These are phyloP conservation scores for Camptophora hylomeconis DNA, from an alignment of 2,329 filamentous ascomycete genomes.

Conservation along the genomic window DNA sequence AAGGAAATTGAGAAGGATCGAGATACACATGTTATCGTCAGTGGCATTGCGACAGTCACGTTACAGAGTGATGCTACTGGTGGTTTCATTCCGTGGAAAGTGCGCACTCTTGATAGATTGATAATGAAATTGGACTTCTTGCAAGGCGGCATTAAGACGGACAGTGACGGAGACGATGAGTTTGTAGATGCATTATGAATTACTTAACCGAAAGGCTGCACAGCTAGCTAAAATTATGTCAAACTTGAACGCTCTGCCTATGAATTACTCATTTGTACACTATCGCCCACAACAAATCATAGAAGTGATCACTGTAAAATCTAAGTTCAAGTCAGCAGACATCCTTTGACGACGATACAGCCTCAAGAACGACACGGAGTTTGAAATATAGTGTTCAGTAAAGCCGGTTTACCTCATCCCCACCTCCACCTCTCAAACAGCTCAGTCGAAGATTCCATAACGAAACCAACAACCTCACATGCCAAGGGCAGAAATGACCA, in stretches of 20 bases:
- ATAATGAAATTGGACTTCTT: slow-evolving; percentile 76
- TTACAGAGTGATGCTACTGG: slow-evolving; percentile 18
- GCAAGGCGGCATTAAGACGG: slow-evolving; percentile 7
- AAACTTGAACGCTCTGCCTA: too few relatives aligned
- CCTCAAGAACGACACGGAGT: too few relatives aligned
- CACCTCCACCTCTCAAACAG: slow-evolving; percentile 9
- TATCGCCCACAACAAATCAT: too few relatives aligned
- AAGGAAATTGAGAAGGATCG: slow-evolving; percentile 13
- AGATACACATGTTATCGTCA: slow-evolving; percentile 20
- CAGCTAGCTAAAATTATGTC: too few relatives aligned
- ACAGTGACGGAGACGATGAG: slow-evolving; percentile 5
- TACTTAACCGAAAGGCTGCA: too few relatives aligned
- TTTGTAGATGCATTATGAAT: slow-evolving; percentile 4
- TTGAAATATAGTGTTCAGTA: too few relatives aligned
- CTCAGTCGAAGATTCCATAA: slow-evolving; percentile 10
- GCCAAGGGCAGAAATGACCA: background rate
- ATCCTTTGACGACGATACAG: too few relatives aligned
- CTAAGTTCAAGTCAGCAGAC: too few relatives aligned
- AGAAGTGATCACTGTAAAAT: too few relatives aligned
- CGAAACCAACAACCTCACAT: slow-evolving; percentile 7
- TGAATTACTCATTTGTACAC: too few relatives aligned
- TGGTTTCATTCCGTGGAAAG: slow-evolving; percentile 53
- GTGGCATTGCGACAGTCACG: slow-evolving; percentile 17
- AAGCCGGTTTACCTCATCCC: slow-evolving; percentile 18
- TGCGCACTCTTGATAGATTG: slow-evolving; percentile 69